phyloP scores from a whole-genome alignment of 169 alveolate genomes.

The Plasmodium vivax region DNA sequence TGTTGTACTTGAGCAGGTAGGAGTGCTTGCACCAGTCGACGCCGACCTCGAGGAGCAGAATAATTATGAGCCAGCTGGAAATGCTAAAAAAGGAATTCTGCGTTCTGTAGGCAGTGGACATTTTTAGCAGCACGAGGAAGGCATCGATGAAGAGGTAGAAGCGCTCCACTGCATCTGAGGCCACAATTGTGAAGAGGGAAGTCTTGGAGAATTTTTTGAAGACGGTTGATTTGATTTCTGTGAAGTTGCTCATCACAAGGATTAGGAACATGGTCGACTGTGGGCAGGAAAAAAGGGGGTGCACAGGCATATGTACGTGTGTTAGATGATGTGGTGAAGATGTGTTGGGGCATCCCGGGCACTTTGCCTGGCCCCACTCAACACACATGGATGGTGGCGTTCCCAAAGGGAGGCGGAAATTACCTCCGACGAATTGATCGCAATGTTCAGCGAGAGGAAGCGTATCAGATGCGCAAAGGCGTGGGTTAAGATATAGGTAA shows the following conservation, averaged over 20 bases:
- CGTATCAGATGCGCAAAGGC: constrained; percentile 89
- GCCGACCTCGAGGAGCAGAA: constrained; percentile 85
- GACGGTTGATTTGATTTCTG: constrained; percentile 92
- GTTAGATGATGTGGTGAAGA: background rate
- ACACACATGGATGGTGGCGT: background rate
- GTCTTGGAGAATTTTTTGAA: constrained; percentile 87
- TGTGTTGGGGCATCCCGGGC: background rate
- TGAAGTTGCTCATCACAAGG: constrained; percentile 91
- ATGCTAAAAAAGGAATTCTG: constrained; percentile 78
- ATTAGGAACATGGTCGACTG: constrained; percentile 90
- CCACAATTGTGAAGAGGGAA: constrained; percentile 86
- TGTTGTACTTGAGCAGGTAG: constrained; percentile 88
- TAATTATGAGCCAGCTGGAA: constrained; percentile 82
- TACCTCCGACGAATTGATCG: constrained; percentile 92
- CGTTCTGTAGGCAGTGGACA: constrained; percentile 85
- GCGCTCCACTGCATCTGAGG: constrained; percentile 91
- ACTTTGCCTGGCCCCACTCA: background rate
- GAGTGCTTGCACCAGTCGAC: constrained; percentile 90
- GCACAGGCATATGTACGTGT: background rate
- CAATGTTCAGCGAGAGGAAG: constrained; percentile 89
- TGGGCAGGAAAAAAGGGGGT: background rate
- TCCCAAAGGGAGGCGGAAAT: background rate
- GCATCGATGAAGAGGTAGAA: constrained; percentile 90
- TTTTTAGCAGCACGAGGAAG: constrained; percentile 86
- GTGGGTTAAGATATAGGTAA: constrained; percentile 83